These are phyloP conservation scores for Eremothecium gossypii DNA, from an alignment of 1,139 yeast species.

Conservation along the genomic window DNA sequence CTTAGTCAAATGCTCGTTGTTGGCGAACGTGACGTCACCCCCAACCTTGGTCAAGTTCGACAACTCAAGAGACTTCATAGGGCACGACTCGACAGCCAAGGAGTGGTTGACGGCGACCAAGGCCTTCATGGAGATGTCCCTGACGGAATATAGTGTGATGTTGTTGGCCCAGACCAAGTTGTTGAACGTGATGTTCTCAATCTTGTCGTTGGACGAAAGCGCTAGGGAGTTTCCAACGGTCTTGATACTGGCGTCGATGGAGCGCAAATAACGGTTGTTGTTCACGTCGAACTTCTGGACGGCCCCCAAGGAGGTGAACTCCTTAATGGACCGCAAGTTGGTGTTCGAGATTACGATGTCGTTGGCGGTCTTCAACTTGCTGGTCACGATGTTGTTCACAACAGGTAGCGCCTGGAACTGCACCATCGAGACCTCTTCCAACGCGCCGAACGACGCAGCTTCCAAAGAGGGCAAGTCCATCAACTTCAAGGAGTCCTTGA, in stretches of 20 bases:
- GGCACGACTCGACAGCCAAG: slow-evolving; percentile 61
- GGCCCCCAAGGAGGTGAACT: slow-evolving; percentile 59
- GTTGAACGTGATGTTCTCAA: slow-evolving; percentile 59
- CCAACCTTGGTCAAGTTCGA: slow-evolving; percentile 56
- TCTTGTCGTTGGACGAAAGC: slow-evolving; percentile 76
- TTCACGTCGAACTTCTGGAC: slow-evolving; percentile 75
- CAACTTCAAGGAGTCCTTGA: slow-evolving; percentile 61
- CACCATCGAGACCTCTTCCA: slow-evolving; percentile 73
- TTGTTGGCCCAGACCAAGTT: slow-evolving; percentile 75
- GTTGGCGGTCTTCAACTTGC: slow-evolving; percentile 61
- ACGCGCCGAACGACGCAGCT: slow-evolving; percentile 65
- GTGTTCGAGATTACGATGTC: slow-evolving; percentile 78
- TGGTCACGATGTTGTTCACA: slow-evolving; percentile 55
- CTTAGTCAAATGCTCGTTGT: slow-evolving; percentile 63
- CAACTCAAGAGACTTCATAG: slow-evolving; percentile 49
- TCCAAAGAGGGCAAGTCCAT: slow-evolving; percentile 57
- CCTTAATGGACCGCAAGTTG: slow-evolving; percentile 64
- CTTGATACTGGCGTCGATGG: slow-evolving; percentile 64
- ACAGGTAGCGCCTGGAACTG: slow-evolving; percentile 80
- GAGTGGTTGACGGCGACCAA: slow-evolving; percentile 71
- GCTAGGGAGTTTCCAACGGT: slow-evolving; percentile 66
- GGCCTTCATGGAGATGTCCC: slow-evolving; percentile 60
- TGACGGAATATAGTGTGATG: slow-evolving; percentile 70
- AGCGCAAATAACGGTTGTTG: slow-evolving; percentile 68
- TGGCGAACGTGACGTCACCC: slow-evolving; percentile 66